A percentile compares a stretch with the other conserved stretches of the same genome.
phyloP scores from a whole-genome alignment of 768 basidiomycete species.

The Mycena venus region DNA sequence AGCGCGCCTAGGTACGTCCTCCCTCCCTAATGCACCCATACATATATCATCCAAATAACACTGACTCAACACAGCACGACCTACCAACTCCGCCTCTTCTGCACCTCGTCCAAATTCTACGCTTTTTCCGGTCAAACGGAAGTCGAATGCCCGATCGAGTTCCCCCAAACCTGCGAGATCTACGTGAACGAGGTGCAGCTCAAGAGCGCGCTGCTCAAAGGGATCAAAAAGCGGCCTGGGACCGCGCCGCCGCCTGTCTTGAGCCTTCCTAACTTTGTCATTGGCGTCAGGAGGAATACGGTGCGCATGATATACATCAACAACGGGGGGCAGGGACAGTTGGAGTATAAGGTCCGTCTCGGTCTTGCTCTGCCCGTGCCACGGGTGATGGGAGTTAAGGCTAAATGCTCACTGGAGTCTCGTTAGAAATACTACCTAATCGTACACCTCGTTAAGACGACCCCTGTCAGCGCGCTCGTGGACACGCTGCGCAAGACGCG shows the following conservation, averaged over 20 bases:
- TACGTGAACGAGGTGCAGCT: slow-evolving; percentile 65
- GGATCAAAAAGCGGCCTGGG: slow-evolving; percentile 79
- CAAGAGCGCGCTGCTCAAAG: slow-evolving; percentile 64
- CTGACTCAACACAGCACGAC: slow-evolving; percentile 54
- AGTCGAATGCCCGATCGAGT: slow-evolving; percentile 69
- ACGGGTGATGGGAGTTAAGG: not conserved
- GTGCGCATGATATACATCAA: slow-evolving; percentile 75
- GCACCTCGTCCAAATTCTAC: slow-evolving; percentile 71
- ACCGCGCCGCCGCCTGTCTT: slow-evolving; percentile 73
- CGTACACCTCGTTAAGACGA: slow-evolving; percentile 73
- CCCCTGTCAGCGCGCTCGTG: slow-evolving; percentile 66
- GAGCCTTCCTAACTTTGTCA: too few species aligned
- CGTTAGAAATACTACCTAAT: slow-evolving; percentile 73
- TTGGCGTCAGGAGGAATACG: slow-evolving; percentile 50
- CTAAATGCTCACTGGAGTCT: not conserved
- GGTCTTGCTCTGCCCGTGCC: too few species aligned
- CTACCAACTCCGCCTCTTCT: slow-evolving; percentile 75
- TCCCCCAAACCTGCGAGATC: slow-evolving; percentile 75
- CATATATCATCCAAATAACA: not conserved
- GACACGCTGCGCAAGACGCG: slow-evolving; percentile 66
- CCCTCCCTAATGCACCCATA: not conserved
- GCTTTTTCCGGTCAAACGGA: slow-evolving; percentile 47
- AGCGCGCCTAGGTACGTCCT: not conserved
- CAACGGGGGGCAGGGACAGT: slow-evolving; percentile 63
- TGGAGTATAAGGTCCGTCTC: slow-evolving; percentile 42